Conservation (phyloP, 2,329 filamentous ascomycete genomes). For the Colletotrichum eleusines region DNA sequence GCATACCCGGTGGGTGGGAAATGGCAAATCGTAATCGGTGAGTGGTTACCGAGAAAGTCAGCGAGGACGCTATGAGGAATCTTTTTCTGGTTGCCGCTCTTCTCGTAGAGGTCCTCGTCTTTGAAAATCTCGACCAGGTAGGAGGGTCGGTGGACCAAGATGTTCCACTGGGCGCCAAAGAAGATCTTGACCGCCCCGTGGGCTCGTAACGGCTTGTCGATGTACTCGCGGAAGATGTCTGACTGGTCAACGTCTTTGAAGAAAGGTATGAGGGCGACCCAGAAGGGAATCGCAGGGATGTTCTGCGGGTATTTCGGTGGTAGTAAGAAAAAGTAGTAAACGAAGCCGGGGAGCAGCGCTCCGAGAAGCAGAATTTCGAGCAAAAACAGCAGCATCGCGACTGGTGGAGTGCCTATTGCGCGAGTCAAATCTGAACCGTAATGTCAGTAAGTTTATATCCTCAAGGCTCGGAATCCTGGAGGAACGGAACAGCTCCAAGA, state of each 20-base stretch:
- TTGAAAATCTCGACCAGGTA: slow-evolving; percentile 56
- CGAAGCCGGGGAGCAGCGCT: slow-evolving; percentile 5
- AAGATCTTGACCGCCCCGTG: slow-evolving; percentile 62
- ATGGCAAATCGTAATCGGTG: not conserved
- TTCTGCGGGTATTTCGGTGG: slow-evolving; percentile 49
- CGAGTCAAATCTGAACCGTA: not conserved
- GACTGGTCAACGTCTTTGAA: slow-evolving; percentile 58
- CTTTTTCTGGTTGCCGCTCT: slow-evolving; percentile 57
- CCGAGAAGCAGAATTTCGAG: slow-evolving; percentile 27
- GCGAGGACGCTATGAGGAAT: slow-evolving; percentile 55
- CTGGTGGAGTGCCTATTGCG: not conserved
- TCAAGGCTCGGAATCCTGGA: not conserved
- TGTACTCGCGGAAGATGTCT: slow-evolving; percentile 54
- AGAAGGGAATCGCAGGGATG: slow-evolving; percentile 59
- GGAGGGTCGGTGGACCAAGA: slow-evolving; percentile 58
- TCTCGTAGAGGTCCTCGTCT: slow-evolving; percentile 50
- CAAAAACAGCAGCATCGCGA: slow-evolving; percentile 29
- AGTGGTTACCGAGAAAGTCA: slow-evolving; percentile 45
- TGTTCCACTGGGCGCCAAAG: slow-evolving; percentile 62
- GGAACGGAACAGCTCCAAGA: not conserved
- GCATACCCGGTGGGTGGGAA: not conserved
- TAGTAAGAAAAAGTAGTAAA: slow-evolving; percentile 42
- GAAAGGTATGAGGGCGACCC: slow-evolving; percentile 56
- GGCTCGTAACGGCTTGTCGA: slow-evolving; percentile 53
- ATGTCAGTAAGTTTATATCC: slow-evolving; percentile 23